These are phyloP conservation scores for Salix suchowensis DNA, from an alignment of 345 rosid species.

Conservation along the genomic window DNA sequence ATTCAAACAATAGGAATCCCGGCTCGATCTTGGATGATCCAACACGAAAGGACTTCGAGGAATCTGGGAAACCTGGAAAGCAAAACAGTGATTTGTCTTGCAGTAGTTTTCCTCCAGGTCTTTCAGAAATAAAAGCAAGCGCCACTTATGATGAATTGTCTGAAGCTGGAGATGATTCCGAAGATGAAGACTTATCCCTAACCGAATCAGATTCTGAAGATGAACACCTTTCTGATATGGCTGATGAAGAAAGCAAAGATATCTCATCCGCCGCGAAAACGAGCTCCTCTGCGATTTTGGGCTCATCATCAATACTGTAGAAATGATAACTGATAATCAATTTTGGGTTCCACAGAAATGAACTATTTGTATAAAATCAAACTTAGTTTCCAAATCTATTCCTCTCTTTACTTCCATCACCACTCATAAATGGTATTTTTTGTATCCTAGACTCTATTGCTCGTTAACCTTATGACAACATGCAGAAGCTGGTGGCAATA, in stretches of 20 bases:
- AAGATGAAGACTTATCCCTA: conserved; percentile 7
- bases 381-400: not conserved
- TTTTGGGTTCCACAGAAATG: not conserved
- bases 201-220: conserved; percentile 15
- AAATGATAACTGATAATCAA: conserved; percentile 12
- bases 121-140: conserved; percentile 28
- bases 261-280: not conserved
- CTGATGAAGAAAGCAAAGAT: not conserved
- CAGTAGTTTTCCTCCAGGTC: conserved; percentile 12
- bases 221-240: not conserved
- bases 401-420: not conserved
- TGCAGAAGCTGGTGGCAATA: too few relatives aligned
- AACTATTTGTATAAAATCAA: not conserved
- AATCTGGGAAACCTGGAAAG: conserved; percentile 23
- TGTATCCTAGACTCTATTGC: too few relatives aligned
- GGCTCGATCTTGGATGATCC: conserved; percentile 44
- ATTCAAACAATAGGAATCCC: conserved; percentile 54
- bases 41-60: conserved; percentile 15
- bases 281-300: not conserved
- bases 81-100: conserved; percentile 5
- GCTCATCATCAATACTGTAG: conserved; percentile 10
- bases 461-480: too few relatives aligned
- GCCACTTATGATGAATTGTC: conserved; percentile 19
- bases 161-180: conserved; percentile 32
- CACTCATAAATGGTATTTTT: not conserved